phyloP scores from a whole-genome alignment of 148 eudicot species.

The Diospyros lotus region DNA sequence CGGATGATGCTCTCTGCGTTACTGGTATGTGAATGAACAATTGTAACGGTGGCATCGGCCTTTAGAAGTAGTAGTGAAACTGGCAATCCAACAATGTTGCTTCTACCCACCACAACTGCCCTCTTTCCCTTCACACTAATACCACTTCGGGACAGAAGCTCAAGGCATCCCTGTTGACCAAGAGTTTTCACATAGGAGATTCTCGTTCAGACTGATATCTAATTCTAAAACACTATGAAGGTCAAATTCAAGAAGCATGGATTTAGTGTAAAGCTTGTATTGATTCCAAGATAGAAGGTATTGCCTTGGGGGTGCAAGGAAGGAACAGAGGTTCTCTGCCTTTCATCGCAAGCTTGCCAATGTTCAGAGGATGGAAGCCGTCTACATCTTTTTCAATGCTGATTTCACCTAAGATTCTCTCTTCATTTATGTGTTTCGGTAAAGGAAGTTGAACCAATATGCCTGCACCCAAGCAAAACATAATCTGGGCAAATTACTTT shows the following conservation, averaged over 20 bases:
- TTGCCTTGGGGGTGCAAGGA: conserved; percentile 97
- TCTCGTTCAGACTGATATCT: background rate
- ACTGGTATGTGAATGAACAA: conserved; percentile 83
- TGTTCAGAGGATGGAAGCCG: conserved; percentile 98
- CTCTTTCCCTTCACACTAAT: conserved; percentile 73
- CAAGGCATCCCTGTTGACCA: conserved; percentile 45
- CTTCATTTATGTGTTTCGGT: conserved; percentile 96
- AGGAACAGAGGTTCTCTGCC: conserved; percentile 93
- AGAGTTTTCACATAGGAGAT: background rate
- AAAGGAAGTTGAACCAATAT: conserved; percentile 97
- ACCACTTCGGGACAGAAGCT: conserved; percentile 63
- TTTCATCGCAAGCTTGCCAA: conserved; percentile 99
- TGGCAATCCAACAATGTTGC: conserved; percentile 92
- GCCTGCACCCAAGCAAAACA: conserved; percentile 40
- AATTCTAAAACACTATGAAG: background rate
- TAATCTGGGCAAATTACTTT: background rate
- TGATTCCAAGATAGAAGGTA: conserved; percentile 31
- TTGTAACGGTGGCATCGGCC: conserved; percentile 88
- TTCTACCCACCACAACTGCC: conserved; percentile 96
- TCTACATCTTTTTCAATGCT: conserved; percentile 94
- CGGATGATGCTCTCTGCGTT: conserved; percentile 72
- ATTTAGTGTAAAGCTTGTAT: conserved; percentile 12
- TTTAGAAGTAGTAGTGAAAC: conserved; percentile 76
- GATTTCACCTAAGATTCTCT: conserved; percentile 69
- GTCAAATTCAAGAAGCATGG: conserved; percentile 17